phyloP scores from a whole-genome alignment of 2,329 filamentous ascomycete species.

The Aureobasidium vineae region DNA sequence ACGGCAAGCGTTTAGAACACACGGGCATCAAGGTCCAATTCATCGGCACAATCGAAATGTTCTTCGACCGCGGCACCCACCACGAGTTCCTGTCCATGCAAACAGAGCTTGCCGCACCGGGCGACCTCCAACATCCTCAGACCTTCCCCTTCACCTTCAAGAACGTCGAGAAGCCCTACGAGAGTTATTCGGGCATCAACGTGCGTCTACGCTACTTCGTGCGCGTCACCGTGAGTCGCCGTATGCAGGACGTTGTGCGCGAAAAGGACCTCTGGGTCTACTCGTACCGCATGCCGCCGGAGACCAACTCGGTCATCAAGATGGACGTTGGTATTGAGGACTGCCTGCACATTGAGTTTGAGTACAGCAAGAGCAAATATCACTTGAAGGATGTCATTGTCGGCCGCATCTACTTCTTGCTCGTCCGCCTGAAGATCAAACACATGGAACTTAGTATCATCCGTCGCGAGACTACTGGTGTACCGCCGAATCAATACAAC shows the following conservation, averaged over 20 bases:
- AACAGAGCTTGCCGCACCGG: slow-evolving; percentile 93
- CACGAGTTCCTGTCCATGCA: slow-evolving; percentile 98
- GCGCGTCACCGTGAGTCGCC: slow-evolving; percentile 89
- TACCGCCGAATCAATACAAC: slow-evolving; percentile 97
- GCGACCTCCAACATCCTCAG: slow-evolving; percentile 97
- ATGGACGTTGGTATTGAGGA: slow-evolving; percentile 99
- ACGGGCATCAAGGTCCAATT: slow-evolving; percentile 99
- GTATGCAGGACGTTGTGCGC: slow-evolving; percentile 96
- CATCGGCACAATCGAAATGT: slow-evolving; percentile 99
- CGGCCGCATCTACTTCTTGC: slow-evolving; percentile 94
- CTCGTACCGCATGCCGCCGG: slow-evolving; percentile 94
- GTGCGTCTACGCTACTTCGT: slow-evolving; percentile 99
- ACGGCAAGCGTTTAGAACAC: slow-evolving; percentile 96
- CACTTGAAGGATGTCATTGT: slow-evolving; percentile 99
- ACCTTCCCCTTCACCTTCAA: slow-evolving; percentile 99
- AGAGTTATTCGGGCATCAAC: slow-evolving; percentile 99
- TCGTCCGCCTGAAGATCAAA: slow-evolving; percentile 98
- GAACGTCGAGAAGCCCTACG: slow-evolving; percentile 99
- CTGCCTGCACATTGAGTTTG: slow-evolving; percentile 98
- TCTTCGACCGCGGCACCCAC: slow-evolving; percentile 98
- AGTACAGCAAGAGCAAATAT: slow-evolving; percentile 99
- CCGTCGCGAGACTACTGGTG: slow-evolving; percentile 90
- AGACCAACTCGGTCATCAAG: slow-evolving; percentile 98
- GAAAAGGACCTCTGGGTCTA: slow-evolving; percentile 99
- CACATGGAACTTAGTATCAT: slow-evolving; percentile 99